Base-by-base conservation (phyloP, 805 yeast species). In the Candida suzukii region DNA sequence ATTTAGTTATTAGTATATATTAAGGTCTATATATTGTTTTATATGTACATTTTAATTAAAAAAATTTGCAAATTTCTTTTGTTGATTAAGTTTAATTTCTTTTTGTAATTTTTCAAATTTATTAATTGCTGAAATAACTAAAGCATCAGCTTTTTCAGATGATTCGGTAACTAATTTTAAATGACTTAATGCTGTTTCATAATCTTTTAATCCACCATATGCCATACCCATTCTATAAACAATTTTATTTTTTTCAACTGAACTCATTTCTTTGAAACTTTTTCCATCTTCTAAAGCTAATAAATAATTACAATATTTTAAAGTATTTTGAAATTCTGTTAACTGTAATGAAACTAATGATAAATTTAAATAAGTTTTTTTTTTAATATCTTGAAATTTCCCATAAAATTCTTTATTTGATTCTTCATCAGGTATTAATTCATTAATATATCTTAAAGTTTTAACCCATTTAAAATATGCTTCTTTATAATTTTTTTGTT, bases 351-450 rank as follows among this genome's bases (percentile, higher is more conserved):
- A 57, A 0, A 70, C 74, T 40, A 85, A 58, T 1, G 85, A 70
- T n/a, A 84, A 48, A 50, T 85, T 85, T 46, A 76, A 59, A 48
- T 72, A 77, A 8, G 74, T 37, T 11, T 67, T 71, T 58, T 70
- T 73, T 51, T 74, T 75, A 47, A 75, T 54, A 3, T 68, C 73
- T 28, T 63, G 51, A 54, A 79, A 84, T 47, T 74, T 72, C 4
- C 50, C 48, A 48, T 63, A 69, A 59, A 71, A 66, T 18, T 72
- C 74, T 13, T 77, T 72, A 49, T 80, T 82, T 22, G 71, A 71
- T 35, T 80, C 88, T 27, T 63, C 61, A 51, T 83, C 93, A 0
- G 95, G 93, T 14, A 80, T 68, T 48, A 72, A 75, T 58, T 83
- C 91, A 67, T 80, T 78, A 27, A 81, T 73, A 50, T 84, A 85